Evolutionary conservation across 1,284 basidiomycete species (phyloP).

Genomic region (Blastosporella zonata): DNA sequence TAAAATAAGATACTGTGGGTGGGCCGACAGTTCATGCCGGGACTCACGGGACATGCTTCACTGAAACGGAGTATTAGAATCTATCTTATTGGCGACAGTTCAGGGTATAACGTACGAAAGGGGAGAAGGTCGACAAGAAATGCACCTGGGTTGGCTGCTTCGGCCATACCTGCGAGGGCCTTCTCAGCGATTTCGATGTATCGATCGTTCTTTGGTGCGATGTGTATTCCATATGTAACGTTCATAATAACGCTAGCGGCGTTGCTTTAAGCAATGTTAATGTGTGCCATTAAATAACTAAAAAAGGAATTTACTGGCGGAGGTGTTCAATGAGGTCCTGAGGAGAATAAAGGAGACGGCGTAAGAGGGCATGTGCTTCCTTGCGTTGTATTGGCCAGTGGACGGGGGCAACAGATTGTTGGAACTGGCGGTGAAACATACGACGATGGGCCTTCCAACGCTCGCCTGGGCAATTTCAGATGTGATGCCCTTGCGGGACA

Average conservation of each 20-base stretch:
- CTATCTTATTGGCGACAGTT: neutral
- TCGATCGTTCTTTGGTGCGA: conserved; percentile 30
- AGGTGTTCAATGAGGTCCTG: conserved; percentile 36
- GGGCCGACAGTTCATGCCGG: neutral
- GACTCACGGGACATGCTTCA: conserved; percentile 34
- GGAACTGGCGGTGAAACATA: conserved; percentile 46
- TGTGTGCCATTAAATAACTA: neutral
- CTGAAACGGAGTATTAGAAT: conserved; percentile 8
- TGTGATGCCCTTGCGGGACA: neutral
- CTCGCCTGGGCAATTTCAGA: conserved; percentile 29
- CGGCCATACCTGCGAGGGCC: conserved; percentile 26
- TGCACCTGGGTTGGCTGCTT: conserved; percentile 31
- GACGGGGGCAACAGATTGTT: conserved; percentile 31
- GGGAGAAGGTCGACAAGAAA: conserved; percentile 35
- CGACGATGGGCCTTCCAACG: conserved; percentile 47
- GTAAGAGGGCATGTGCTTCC: conserved; percentile 32
- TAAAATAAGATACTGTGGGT: neutral
- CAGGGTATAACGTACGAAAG: conserved; percentile 13
- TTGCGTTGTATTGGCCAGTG: conserved; percentile 39
- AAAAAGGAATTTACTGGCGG: conserved; percentile 30
- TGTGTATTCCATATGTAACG: conserved; percentile 34
- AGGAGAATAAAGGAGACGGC: conserved; percentile 30
- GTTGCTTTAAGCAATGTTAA: conserved; percentile 13
- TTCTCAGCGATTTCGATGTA: conserved; percentile 32
- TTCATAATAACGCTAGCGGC: conserved; percentile 31